Percentiles rank a stretch among this genome's conserved stretches.
Evolutionary conservation across 331 rosid species (phyloP).

Genomic region (Dryas integrifolia): DNA sequence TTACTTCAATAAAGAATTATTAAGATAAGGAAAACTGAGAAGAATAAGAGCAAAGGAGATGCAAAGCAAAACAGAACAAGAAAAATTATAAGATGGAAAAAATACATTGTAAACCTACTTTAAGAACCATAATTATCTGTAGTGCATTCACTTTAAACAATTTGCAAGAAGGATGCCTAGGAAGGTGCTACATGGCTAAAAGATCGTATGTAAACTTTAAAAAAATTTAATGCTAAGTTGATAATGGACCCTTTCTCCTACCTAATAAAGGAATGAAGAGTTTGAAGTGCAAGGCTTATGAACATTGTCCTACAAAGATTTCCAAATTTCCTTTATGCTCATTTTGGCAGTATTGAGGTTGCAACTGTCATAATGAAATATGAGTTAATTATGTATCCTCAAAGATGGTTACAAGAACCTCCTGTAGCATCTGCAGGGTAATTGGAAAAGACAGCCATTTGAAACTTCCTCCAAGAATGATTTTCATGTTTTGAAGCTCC

Average conservation of each 20-base stretch:
- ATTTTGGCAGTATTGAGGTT: background rate
- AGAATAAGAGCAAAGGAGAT: constrained; percentile 47
- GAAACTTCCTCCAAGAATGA: background rate
- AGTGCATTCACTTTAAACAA: constrained; percentile 18
- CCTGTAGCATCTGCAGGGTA: background rate
- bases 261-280: background rate
- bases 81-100: constrained; percentile 23
- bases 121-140: constrained; percentile 30
- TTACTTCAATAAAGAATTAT: constrained; percentile 18
- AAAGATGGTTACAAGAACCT: background rate
- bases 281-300: background rate
- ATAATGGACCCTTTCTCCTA: constrained; percentile 3
- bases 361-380: constrained; percentile 3
- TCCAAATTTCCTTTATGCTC: background rate
- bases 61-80: constrained; percentile 18
- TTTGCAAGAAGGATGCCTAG: constrained; percentile 13
- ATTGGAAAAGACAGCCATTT: background rate
- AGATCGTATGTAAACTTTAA: background rate
- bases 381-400: background rate
- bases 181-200: constrained; percentile 20
- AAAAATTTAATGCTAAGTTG: constrained; percentile 3
- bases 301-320: background rate
- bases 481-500: background rate
- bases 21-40: constrained; percentile 12
- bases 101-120: constrained; percentile 33